Conservation (phyloP, 1,284 basidiomycete genomes). For the Microbotryum lychnidis-dioicae region DNA sequence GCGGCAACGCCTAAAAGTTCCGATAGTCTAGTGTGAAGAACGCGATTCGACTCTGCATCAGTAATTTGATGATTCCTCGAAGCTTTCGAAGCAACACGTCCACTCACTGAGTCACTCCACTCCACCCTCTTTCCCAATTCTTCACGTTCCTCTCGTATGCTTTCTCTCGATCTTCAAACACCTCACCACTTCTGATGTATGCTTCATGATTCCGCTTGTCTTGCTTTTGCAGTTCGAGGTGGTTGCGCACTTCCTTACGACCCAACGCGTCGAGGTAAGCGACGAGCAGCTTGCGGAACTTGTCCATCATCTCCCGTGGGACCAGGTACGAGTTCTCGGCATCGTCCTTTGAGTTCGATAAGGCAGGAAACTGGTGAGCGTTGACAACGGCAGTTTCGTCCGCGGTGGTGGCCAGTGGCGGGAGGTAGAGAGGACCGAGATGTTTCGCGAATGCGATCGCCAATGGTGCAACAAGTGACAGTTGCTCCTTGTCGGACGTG, state of each 20-base stretch:
- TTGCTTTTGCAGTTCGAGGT: constrained; percentile 91
- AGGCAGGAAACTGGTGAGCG: constrained; percentile 52
- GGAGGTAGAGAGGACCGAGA: constrained; percentile 70
- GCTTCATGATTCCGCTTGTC: constrained; percentile 95
- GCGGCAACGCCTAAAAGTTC: constrained; percentile 75
- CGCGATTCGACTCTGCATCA: not conserved
- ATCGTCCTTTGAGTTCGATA: constrained; percentile 31
- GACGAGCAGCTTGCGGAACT: constrained; percentile 86
- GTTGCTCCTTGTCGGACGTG: constrained; percentile 33
- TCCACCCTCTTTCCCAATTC: constrained; percentile 79
- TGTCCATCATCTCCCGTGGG: constrained; percentile 70
- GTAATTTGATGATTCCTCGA: not conserved
- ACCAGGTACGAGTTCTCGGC: constrained; percentile 48
- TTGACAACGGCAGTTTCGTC: constrained; percentile 55
- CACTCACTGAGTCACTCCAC: constrained; percentile 54
- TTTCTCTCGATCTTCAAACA: constrained; percentile 97
- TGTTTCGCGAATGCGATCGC: constrained; percentile 52
- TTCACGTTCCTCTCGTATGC: constrained; percentile 98
- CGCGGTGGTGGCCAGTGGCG: constrained; percentile 72
- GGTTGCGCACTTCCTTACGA: constrained; percentile 83
- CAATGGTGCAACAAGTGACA: constrained; percentile 33
- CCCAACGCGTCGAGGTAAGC: constrained; percentile 85
- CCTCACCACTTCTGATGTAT: constrained; percentile 95
- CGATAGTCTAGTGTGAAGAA: constrained; percentile 55
- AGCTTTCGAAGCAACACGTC: not conserved